Evolutionary conservation across 768 basidiomycete species (phyloP).

Genomic region (Trametes punicea): DNA sequence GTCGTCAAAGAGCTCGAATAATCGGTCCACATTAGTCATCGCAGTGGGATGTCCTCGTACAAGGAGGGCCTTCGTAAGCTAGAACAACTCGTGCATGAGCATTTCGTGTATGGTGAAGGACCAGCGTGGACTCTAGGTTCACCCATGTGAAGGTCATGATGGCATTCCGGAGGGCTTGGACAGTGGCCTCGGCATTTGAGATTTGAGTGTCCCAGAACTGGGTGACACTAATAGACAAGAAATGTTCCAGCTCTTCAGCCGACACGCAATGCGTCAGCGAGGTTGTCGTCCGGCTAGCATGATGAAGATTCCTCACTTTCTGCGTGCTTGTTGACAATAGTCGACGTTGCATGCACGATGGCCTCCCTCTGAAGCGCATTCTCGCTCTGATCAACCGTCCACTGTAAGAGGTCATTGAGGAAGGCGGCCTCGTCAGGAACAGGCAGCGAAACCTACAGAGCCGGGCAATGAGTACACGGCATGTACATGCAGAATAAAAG

Average conservation of each 20-base stretch:
- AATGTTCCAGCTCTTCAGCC: slow-evolving; percentile 42
- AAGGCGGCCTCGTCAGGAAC: slow-evolving; percentile 48
- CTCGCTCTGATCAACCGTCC: slow-evolving; percentile 51
- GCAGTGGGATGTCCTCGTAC: slow-evolving; percentile 67
- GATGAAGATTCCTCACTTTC: slow-evolving; percentile 46
- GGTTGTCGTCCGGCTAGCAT: neutral
- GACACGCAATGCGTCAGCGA: neutral
- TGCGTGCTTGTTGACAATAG: slow-evolving; percentile 75
- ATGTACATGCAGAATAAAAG: too few relatives aligned
- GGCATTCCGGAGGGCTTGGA: slow-evolving; percentile 45
- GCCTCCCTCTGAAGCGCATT: slow-evolving; percentile 52
- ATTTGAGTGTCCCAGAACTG: slow-evolving; percentile 51
- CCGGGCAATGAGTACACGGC: neutral
- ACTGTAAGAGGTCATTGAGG: slow-evolving; percentile 52
- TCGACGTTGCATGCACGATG: slow-evolving; percentile 54
- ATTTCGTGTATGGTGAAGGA: neutral
- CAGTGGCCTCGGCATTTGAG: slow-evolving; percentile 28
- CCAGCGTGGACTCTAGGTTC: slow-evolving; percentile 4
- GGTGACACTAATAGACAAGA: slow-evolving; percentile 41
- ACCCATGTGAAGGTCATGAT: slow-evolving; percentile 73
- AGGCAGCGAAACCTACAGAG: slow-evolving; percentile 48
- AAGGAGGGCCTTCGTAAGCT: slow-evolving; percentile 81
- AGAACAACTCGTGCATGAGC: neutral
- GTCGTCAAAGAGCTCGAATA: slow-evolving; percentile 75
- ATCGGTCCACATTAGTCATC: slow-evolving; percentile 50